Conservation (phyloP, 148 eudicot genomes). For the Vaccinium macrocarpon region DNA sequence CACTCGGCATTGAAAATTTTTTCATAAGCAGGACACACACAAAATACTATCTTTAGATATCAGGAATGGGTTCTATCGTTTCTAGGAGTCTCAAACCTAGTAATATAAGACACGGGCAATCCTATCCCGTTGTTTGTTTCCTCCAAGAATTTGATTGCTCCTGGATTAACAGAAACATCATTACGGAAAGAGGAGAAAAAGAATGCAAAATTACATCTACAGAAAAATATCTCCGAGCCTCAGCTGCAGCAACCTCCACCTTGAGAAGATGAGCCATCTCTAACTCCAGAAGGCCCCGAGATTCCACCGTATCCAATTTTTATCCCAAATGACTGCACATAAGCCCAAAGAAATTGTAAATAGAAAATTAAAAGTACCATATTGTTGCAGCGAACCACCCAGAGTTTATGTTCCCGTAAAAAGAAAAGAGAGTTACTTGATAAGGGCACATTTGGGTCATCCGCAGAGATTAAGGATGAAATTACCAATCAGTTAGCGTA, state of each 20-base stretch:
- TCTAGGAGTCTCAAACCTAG: too few relatives aligned
- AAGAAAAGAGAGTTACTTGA: background rate
- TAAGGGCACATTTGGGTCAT: background rate
- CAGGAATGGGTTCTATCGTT: background rate
- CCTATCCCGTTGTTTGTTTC: background rate
- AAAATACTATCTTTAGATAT: background rate
- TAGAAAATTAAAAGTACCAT: background rate
- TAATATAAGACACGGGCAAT: background rate
- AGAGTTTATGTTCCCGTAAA: too few relatives aligned
- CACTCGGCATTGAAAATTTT: too few relatives aligned
- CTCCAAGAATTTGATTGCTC: background rate
- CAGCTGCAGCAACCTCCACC: conserved; percentile 34
- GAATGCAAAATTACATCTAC: background rate
- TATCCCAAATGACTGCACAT: conserved; percentile 36
- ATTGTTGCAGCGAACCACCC: background rate
- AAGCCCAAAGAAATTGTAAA: background rate
- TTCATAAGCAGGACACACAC: too few relatives aligned
- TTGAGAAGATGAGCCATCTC: conserved; percentile 32
- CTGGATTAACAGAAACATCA: background rate
- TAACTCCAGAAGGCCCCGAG: conserved; percentile 29
- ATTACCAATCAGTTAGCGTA: background rate
- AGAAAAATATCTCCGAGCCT: background rate
- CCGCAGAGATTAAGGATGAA: background rate
- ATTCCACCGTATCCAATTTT: conserved; percentile 35
- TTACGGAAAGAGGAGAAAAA: background rate